Evolutionary conservation across 2,329 filamentous ascomycete genomes (phyloP), one percentile per base, ranked within the genome.

Genomic region (Cladosporium sp.): DNA sequence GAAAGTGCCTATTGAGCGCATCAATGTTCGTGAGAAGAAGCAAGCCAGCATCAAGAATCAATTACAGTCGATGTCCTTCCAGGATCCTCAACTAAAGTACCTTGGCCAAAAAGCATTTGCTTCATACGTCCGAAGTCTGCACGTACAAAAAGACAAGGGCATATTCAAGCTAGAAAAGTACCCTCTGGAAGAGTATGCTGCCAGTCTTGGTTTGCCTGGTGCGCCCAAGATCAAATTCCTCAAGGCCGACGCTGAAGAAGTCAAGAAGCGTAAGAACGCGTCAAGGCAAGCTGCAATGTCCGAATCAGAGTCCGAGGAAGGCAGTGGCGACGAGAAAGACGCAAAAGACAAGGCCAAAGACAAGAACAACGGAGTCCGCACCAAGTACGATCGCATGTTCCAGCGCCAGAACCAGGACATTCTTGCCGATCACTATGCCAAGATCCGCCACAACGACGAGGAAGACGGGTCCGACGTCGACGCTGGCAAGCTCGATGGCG

Each of bases 301-400:
- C 9, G 76, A 78, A 12, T 71, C 89, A 73, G 72, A 89, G 72
- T 86, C 83, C 14, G 87, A 86, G 3, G 79, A 84, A 19, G 79
- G 80, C 38, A 81, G 81, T 12, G 78, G 74, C 5, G 79, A 84
- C 57, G 80, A 84, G n/a, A 79, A 81, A 25, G 81, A 80, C 15
- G 74, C 69, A 3, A 79, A 79, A 9, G 78, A 73, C 3, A 77
- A 72, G 12, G 71, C 69, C 25, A 78, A 77, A 59, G 78, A 72
- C 39, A 85, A 87, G 75, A 87, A 89, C 76, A 79, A 82, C 11
- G 49, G 49, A 66, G 90, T 96, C 17, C 85, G 92, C 62, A 99
- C 95, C 34, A 97, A 96, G 74, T 95, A 96, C 72, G 92, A 99
- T 74, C 88, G 91, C 66, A 97, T 99, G 94, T 97, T 97, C 74